A percentile compares a stretch with the other conserved stretches of the same genome.
Conservation (phyloP, 371 early-diverging fungal species). For the Circinella umbellata region DNA sequence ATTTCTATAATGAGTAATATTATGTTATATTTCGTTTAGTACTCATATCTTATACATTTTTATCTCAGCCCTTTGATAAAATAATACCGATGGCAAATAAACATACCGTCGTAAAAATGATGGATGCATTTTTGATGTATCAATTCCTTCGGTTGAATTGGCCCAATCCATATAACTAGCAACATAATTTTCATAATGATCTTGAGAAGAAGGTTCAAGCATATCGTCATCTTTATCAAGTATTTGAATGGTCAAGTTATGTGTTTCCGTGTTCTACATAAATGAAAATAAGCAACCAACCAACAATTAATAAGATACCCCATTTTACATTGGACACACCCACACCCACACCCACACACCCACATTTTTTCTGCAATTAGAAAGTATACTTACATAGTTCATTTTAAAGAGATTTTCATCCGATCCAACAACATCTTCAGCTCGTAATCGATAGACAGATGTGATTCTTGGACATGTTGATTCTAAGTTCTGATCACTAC, state of each 20-base stretch:
- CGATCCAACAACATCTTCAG: constrained; percentile 75
- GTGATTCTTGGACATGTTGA: constrained; percentile 24
- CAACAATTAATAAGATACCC: background rate
- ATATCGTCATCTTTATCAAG: constrained; percentile 87
- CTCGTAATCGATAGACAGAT: constrained; percentile 80
- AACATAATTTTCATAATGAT: constrained; percentile 92
- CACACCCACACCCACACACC: too few species aligned
- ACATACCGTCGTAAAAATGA: constrained; percentile 73
- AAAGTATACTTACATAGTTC: constrained; percentile 71
- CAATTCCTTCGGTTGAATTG: constrained; percentile 77
- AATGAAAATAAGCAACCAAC: background rate
- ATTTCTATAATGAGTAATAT: constrained; percentile 32
- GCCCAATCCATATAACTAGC: constrained; percentile 86
- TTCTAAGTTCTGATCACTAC: constrained; percentile 31
- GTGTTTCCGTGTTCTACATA: constrained; percentile 58
- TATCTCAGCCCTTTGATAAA: too few species aligned
- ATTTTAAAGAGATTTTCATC: constrained; percentile 88
- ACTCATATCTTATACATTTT: constrained; percentile 24
- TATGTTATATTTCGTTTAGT: constrained; percentile 41
- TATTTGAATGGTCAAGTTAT: constrained; percentile 82
- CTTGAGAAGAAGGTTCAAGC: constrained; percentile 81
- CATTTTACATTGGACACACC: too few species aligned
- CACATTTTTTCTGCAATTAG: too few species aligned
- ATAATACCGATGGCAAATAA: background rate
- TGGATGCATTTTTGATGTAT: constrained; percentile 49